Conservation (phyloP, 768 basidiomycete genomes). For the Auricularia sp. region DNA sequence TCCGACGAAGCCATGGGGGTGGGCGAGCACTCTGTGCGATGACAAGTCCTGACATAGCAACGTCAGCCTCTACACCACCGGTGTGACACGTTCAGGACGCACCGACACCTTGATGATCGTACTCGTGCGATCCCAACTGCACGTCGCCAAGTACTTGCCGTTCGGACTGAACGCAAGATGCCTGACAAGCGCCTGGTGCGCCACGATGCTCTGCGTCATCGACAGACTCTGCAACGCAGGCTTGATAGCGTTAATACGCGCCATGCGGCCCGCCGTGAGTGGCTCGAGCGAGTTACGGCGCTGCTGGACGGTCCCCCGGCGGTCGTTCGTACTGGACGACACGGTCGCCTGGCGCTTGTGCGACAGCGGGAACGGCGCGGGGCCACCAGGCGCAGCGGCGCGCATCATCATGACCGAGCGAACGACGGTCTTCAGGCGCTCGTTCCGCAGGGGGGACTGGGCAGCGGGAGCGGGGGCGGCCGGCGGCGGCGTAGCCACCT, state of each 20-base stretch:
- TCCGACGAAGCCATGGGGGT: slow-evolving; percentile 61
- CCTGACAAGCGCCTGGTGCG: slow-evolving; percentile 57
- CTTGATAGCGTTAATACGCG: slow-evolving; percentile 45
- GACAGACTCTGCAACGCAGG: slow-evolving; percentile 46
- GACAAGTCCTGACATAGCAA: slow-evolving; percentile 36
- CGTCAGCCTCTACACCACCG: not conserved
- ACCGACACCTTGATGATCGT: slow-evolving; percentile 58
- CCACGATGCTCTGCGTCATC: slow-evolving; percentile 48
- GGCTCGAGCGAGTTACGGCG: slow-evolving; percentile 12
- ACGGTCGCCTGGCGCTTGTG: slow-evolving; percentile 15
- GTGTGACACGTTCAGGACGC: slow-evolving; percentile 11
- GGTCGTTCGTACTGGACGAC: slow-evolving; percentile 8
- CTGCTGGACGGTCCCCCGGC: not conserved
- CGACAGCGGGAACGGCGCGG: slow-evolving; percentile 8
- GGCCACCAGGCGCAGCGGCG: slow-evolving; percentile 20
- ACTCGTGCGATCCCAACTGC: slow-evolving; percentile 66
- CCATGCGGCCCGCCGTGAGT: slow-evolving; percentile 29
- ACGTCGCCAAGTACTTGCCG: slow-evolving; percentile 63
- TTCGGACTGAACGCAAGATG: slow-evolving; percentile 71
- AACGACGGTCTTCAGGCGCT: slow-evolving; percentile 33
- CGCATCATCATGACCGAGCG: slow-evolving; percentile 38
- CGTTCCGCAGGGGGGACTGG: not conserved
- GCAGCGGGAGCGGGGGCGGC: not conserved
- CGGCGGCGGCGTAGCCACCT: not conserved
- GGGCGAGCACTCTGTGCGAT: slow-evolving; percentile 54